Conservation (phyloP, 2,329 filamentous ascomycete species). For the Talaromyces sp. region DNA sequence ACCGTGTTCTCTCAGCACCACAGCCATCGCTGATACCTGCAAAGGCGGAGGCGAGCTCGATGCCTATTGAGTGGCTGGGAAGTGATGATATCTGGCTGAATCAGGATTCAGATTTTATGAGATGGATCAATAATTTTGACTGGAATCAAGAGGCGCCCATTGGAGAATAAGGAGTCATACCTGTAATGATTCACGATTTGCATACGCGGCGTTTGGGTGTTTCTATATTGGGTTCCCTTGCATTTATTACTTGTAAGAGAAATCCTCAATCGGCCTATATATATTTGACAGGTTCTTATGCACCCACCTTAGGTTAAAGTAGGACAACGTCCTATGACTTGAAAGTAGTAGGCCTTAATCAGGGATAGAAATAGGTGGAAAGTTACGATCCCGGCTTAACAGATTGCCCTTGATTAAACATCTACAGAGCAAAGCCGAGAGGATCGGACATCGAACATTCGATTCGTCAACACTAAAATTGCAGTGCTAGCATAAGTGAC, state of each 20-base stretch:
- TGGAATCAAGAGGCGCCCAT: constrained; percentile 14
- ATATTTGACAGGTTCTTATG: background rate
- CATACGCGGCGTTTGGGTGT: background rate
- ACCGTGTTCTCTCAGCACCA: constrained; percentile 22
- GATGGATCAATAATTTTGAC: constrained; percentile 18
- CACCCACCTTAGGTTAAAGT: background rate
- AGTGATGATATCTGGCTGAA: constrained; percentile 18
- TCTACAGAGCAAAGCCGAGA: background rate
- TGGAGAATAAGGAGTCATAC: background rate
- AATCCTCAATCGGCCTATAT: too few relatives aligned
- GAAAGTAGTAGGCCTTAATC: background rate
- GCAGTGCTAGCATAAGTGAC: background rate
- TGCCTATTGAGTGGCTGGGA: constrained; percentile 18
- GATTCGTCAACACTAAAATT: background rate
- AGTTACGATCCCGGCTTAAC: background rate
- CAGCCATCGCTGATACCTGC: background rate
- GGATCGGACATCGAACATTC: background rate
- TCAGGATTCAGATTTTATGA: constrained; percentile 19
- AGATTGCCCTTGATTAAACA: background rate
- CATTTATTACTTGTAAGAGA: background rate
- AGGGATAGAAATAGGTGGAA: background rate
- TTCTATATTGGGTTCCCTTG: too few relatives aligned
- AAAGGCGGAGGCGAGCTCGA: background rate
- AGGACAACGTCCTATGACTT: too few relatives aligned
- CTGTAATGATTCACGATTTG: background rate